These are phyloP conservation scores for Vaccinium vitisidaea DNA, from an alignment of 148 eudicot genomes.

Conservation along the genomic window DNA sequence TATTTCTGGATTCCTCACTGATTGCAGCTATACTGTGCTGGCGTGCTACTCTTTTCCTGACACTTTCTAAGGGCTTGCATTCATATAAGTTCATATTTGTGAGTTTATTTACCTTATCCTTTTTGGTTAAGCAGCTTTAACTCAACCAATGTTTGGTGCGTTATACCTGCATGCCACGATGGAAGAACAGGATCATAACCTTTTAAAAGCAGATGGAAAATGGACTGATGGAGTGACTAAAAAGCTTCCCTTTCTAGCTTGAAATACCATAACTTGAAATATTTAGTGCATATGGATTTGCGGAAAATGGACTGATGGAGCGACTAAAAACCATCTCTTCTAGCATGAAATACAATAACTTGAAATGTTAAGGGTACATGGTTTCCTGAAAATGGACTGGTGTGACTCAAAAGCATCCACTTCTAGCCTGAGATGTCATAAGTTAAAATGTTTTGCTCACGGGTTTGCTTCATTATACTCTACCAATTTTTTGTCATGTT, in stretches of 20 bases:
- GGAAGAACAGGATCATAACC: slow-evolving; percentile 1
- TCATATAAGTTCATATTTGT: background rate
- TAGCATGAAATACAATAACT: background rate
- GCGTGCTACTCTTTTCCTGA: background rate
- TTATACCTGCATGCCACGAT: background rate
- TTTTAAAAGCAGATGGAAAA: background rate
- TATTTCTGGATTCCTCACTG: background rate
- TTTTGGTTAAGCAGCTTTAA: background rate
- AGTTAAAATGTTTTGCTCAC: background rate
- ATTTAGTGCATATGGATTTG: background rate
- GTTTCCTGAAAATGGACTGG: background rate
- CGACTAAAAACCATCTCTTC: background rate
- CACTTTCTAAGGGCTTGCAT: slow-evolving; percentile 1
- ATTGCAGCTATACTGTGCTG: background rate
- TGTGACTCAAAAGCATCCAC: background rate
- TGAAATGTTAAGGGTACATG: background rate
- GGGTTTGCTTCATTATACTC: background rate
- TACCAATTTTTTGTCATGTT: background rate
- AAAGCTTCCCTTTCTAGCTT: background rate
- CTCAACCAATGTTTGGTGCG: background rate
- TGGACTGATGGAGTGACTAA: too few species aligned
- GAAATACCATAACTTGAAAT: background rate
- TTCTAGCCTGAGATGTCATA: background rate
- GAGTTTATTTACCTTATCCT: background rate
- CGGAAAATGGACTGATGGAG: background rate